Percentiles rank a stretch among this genome's conserved stretches.
Evolutionary conservation across 495 filamentous ascomycete species (phyloP).

Genomic region (Glonium stellatum): DNA sequence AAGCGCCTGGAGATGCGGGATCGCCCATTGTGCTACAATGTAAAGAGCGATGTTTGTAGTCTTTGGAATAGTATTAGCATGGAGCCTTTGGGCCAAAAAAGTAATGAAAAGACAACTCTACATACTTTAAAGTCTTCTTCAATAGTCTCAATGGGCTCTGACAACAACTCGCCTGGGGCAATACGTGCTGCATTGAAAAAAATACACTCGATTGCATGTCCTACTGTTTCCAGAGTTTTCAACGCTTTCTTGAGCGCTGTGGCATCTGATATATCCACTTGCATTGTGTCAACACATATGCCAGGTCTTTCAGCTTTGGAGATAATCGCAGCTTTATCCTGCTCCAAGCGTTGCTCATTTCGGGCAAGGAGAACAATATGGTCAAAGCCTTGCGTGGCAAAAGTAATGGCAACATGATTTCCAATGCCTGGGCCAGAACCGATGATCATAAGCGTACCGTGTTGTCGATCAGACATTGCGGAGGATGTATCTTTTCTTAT

Average conservation of each 20-base stretch:
- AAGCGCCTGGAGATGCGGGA: conserved; percentile 31
- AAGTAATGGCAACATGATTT: conserved; percentile 32
- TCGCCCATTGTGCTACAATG: conserved; percentile 30
- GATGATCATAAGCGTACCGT: conserved; percentile 29
- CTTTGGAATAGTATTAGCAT: conserved; percentile 16
- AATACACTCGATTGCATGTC: conserved; percentile 32
- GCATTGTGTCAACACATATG: conserved; percentile 31
- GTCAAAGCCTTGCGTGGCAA: conserved; percentile 36
- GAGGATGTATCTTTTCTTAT: neutral
- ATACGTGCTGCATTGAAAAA: conserved; percentile 42
- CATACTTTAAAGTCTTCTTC: conserved; percentile 38
- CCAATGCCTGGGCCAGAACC: conserved; percentile 43
- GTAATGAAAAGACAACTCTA: too few species aligned
- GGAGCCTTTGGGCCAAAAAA: neutral
- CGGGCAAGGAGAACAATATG: conserved; percentile 39
- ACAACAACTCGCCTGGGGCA: conserved; percentile 27
- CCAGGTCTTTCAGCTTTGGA: conserved; percentile 8
- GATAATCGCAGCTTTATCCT: conserved; percentile 31
- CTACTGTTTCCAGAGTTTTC: conserved; percentile 31
- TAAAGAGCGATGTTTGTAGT: conserved; percentile 39
- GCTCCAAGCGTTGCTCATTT: conserved; percentile 30
- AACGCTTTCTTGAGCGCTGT: conserved; percentile 27
- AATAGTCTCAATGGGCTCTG: conserved; percentile 35
- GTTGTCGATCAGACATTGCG: neutral
- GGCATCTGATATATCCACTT: conserved; percentile 35